Percentiles rank a stretch among this genome's conserved stretches.
Evolutionary conservation across 2,329 filamentous ascomycete genomes (phyloP).

Genomic region (Onygenales sp.): DNA sequence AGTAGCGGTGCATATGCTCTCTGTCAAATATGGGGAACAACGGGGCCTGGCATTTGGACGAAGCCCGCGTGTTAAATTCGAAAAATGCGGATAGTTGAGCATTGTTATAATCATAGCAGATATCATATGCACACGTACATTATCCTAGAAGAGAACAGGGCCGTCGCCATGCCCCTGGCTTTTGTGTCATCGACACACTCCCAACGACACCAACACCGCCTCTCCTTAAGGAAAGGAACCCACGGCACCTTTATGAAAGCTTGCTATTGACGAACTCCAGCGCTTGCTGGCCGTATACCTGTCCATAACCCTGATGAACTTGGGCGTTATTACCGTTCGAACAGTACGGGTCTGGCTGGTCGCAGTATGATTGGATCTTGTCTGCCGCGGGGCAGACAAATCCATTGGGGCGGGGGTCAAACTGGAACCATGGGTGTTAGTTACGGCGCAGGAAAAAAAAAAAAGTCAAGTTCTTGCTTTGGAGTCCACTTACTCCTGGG

Average conservation of each 20-base stretch:
- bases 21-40: too few relatives aligned
- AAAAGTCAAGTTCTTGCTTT: background rate
- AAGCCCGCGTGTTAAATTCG: too few relatives aligned
- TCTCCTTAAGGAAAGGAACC: background rate
- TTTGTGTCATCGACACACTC: too few relatives aligned
- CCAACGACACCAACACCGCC: too few relatives aligned
- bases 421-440: constrained; percentile 31
- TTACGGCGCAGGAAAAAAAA: background rate
- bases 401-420: constrained; percentile 49
- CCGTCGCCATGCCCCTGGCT: too few relatives aligned
- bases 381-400: constrained; percentile 48
- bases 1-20: too few relatives aligned
- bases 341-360: constrained; percentile 55
- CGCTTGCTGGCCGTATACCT: constrained; percentile 51
- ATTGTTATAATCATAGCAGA: too few relatives aligned
- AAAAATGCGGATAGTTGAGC: too few relatives aligned
- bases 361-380: constrained; percentile 58
- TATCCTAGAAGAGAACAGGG: too few relatives aligned
- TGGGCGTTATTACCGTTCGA: constrained; percentile 53
- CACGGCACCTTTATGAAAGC: constrained; percentile 2
- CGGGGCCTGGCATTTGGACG: too few relatives aligned
- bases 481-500: constrained; percentile 38
- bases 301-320: constrained; percentile 53
- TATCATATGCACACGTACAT: too few relatives aligned
- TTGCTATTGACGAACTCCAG: constrained; percentile 48